Evolutionary conservation across 768 basidiomycete genomes (phyloP).

Genomic region (Mycena epipterygia): DNA sequence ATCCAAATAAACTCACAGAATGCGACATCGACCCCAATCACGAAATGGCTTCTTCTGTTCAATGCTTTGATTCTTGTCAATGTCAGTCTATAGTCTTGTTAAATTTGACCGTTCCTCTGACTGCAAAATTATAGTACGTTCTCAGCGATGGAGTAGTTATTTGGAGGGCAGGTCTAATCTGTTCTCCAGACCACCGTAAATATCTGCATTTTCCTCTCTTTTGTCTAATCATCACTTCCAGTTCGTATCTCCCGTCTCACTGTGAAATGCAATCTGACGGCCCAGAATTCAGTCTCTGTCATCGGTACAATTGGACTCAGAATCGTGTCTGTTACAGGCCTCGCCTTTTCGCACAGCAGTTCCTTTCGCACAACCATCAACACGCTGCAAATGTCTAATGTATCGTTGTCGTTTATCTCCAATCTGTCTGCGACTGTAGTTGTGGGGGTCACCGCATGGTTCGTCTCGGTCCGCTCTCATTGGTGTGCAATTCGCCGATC

Average conservation of each 20-base stretch:
- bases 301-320: not conserved
- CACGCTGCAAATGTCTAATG: not conserved
- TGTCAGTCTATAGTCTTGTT: not conserved
- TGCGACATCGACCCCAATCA: not conserved
- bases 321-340: not conserved
- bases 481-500: not conserved
- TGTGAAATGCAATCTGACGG: not conserved
- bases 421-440: constrained; percentile 14
- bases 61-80: constrained; percentile 14
- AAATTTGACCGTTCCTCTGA: not conserved
- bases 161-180: constrained; percentile 25
- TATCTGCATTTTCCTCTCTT: constrained; percentile 15
- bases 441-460: constrained; percentile 15
- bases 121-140: constrained; percentile 6
- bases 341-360: not conserved
- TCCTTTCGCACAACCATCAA: not conserved
- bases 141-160: constrained; percentile 24
- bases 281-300: not conserved
- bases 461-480: not conserved
- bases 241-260: not conserved
- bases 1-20: not conserved
- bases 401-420: constrained; percentile 10
- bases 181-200: constrained; percentile 14
- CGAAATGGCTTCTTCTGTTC: not conserved
- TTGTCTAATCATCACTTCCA: constrained; percentile 1